These are phyloP conservation scores for Dothideomycetidae sp. DNA, from an alignment of 2,329 filamentous ascomycete genomes.

Conservation along the genomic window DNA sequence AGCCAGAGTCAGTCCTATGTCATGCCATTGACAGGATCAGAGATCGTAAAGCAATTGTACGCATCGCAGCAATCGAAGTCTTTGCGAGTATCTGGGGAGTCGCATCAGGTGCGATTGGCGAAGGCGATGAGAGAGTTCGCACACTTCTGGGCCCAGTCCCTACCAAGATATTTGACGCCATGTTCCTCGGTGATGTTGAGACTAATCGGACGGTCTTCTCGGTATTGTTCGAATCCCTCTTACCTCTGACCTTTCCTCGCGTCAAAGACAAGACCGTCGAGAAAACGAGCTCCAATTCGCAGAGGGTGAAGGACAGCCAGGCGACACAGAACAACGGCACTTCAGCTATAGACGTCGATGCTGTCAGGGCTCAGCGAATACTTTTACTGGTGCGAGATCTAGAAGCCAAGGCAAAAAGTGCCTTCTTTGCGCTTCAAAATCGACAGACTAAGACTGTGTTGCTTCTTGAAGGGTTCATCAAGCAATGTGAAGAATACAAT, in stretches of 20 bases:
- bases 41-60: slow-evolving; percentile 68
- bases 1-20: slow-evolving; percentile 62
- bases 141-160: slow-evolving; percentile 69
- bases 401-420: slow-evolving; percentile 63
- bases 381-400: slow-evolving; percentile 67
- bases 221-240: slow-evolving; percentile 70
- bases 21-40: slow-evolving; percentile 78
- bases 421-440: slow-evolving; percentile 74
- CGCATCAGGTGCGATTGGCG: slow-evolving; percentile 70
- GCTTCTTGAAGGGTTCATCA: slow-evolving; percentile 61
- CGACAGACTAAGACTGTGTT: slow-evolving; percentile 62
- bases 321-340: slow-evolving; percentile 26
- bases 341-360: slow-evolving; percentile 48
- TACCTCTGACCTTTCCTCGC: slow-evolving; percentile 80
- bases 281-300: slow-evolving; percentile 38
- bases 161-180: slow-evolving; percentile 69
- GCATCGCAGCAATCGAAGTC: slow-evolving; percentile 73
- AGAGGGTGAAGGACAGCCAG: slow-evolving; percentile 47
- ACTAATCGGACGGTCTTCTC: slow-evolving; percentile 73
- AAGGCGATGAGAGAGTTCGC: slow-evolving; percentile 62
- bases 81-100: slow-evolving; percentile 88
- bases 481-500: slow-evolving; percentile 79
- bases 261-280: slow-evolving; percentile 36
- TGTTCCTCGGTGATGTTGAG: slow-evolving; percentile 79
- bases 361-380: slow-evolving; percentile 69